Base-by-base conservation (phyloP, 768 basidiomycete species). In the Pulveroboletus ravenelii region DNA sequence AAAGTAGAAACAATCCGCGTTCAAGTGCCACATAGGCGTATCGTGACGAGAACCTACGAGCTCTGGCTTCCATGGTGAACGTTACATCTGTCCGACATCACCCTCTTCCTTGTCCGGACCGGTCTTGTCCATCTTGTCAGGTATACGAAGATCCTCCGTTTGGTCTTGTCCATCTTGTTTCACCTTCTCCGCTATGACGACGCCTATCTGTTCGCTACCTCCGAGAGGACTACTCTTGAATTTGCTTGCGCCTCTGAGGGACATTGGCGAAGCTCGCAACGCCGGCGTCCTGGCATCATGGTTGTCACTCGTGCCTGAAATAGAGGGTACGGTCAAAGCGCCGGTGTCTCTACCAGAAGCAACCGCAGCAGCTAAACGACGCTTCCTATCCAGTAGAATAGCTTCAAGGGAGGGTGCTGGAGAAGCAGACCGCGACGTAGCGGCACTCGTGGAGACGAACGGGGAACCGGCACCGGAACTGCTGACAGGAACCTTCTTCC, bases 151-250 rank as follows among this genome's bases (percentile, higher is more conserved):
- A 35, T 60, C 58, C 30, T 55, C 56, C 39, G 63, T 62, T 29
- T 37, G 47, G 40, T 41, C 60, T 30, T 52, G 54, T 51, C 58
- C 62, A 47, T 64, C 67, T 54, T 66, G 69, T 48, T 71, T 74
- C 29, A 80, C 67, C 60, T 72, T 69, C 60, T 79, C 79, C 13
- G 80, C 77, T 31, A 78, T 72, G n/a, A 78, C 74, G 5, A 75
- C 66, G 2, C 75, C 74, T 8, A 56, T 62, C 39, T 71, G 62
- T 45, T 75, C 76, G 23, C 67, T 69, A 31, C 77, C 74, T 18
- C 71, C 77, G 30, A 86, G 68, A 30, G 85, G 86, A 60, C 79
- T 87, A 60, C 86, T 89, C 79, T 88, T 89, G 69, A 87, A 89
- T 52, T 78, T 74, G 55, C 58, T 60, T 18, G 74, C 70, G 20